These are phyloP conservation scores for Geranomyces michiganensis DNA, from an alignment of 192 early-diverging fungal genomes.

Conservation along the genomic window DNA sequence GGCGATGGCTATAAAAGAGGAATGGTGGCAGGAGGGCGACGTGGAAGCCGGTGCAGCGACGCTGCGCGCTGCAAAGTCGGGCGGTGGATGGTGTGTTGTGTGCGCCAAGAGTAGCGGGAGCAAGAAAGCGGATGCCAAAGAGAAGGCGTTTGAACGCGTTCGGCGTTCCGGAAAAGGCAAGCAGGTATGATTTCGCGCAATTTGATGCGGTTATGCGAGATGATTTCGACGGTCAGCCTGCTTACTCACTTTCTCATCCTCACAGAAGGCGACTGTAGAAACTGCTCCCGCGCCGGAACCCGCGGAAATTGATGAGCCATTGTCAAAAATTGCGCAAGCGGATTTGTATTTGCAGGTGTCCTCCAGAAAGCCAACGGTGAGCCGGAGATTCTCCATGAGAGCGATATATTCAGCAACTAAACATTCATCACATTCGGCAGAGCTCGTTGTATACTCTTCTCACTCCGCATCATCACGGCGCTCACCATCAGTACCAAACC, in stretches of 20 bases:
- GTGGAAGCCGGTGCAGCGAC: neutral
- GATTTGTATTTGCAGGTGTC: constrained; percentile 11
- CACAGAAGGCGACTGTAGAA: neutral
- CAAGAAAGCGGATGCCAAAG: constrained; percentile 9
- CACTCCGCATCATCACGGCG: neutral
- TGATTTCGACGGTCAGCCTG: neutral
- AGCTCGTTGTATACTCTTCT: constrained; percentile 14
- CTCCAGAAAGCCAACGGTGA: constrained; percentile 6
- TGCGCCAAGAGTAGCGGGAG: constrained; percentile 21
- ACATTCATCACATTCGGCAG: neutral
- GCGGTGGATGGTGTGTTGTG: constrained; percentile 17
- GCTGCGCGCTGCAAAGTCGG: constrained; percentile 2
- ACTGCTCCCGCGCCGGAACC: neutral
- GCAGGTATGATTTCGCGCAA: neutral
- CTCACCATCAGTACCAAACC: neutral
- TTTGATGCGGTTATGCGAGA: neutral
- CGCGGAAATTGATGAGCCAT: neutral
- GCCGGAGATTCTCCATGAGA: neutral
- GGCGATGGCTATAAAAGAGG: neutral
- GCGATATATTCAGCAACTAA: neutral
- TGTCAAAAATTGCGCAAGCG: neutral
- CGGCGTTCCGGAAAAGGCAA: constrained; percentile 1
- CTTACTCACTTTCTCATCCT: neutral
- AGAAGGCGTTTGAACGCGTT: neutral
- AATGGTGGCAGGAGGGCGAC: neutral